Evolutionary conservation across 1,284 basidiomycete species (phyloP).

Genomic region (Marasmius fiardii): DNA sequence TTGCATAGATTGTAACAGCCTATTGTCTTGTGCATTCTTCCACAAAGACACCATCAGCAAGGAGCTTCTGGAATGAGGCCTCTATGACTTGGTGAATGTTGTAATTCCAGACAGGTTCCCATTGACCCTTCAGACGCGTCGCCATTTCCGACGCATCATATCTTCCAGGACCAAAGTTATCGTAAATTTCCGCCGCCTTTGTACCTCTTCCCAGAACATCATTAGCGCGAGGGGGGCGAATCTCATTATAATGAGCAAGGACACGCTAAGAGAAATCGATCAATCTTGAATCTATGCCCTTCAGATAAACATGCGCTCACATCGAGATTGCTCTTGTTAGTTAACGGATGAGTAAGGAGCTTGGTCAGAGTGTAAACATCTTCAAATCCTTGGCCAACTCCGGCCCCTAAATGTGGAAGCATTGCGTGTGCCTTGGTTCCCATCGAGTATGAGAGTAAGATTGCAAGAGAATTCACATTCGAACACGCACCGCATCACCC

Average conservation of each 20-base stretch:
- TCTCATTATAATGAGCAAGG: slow-evolving; percentile 39
- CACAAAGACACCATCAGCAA: slow-evolving; percentile 5
- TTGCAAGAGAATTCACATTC: neutral
- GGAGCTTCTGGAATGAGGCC: slow-evolving; percentile 22
- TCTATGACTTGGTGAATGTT: slow-evolving; percentile 36
- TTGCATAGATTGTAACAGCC: no score
- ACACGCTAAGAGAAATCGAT: slow-evolving; percentile 29
- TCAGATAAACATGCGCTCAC: slow-evolving; percentile 27
- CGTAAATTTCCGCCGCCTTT: slow-evolving; percentile 37
- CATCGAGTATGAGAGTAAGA: neutral
- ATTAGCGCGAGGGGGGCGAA: slow-evolving; percentile 47
- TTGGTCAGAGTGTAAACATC: no score
- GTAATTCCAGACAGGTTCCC: slow-evolving; percentile 47
- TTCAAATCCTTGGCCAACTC: slow-evolving; percentile 64
- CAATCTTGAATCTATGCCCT: neutral
- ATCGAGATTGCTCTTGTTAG: slow-evolving; percentile 40
- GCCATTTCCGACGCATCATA: slow-evolving; percentile 24
- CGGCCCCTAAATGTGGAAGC: slow-evolving; percentile 50
- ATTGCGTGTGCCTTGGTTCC: slow-evolving; percentile 50
- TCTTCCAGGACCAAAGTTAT: slow-evolving; percentile 29
- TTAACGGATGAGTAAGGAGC: slow-evolving; percentile 44
- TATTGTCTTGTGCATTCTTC: neutral
- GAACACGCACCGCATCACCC: slow-evolving; percentile 51
- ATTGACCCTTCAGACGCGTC: slow-evolving; percentile 33
- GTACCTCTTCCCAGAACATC: slow-evolving; percentile 38